Evolutionary conservation across 768 basidiomycete species (phyloP).

Genomic region (Podaxis carcinomalis): DNA sequence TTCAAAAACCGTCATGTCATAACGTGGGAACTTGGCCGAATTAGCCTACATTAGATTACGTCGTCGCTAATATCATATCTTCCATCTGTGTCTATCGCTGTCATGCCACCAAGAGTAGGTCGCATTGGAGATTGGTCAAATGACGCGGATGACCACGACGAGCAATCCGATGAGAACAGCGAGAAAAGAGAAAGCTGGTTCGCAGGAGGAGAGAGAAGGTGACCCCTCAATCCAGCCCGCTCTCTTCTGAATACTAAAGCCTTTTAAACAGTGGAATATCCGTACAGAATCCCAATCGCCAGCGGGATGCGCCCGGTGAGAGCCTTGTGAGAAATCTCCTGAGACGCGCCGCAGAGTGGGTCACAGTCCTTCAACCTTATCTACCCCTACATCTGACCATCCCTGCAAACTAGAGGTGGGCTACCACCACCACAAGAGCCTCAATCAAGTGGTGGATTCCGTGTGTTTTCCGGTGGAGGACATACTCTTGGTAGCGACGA

Average conservation of each 20-base stretch:
- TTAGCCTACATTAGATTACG: neutral
- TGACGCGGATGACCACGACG: slow-evolving; percentile 45
- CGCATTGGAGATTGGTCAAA: slow-evolving; percentile 48
- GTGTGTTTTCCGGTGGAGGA: slow-evolving; percentile 65
- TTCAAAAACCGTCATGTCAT: no score
- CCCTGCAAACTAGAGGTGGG: slow-evolving; percentile 17
- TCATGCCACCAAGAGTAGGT: slow-evolving; percentile 36
- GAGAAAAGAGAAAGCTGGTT: slow-evolving; percentile 70
- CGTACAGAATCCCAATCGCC: slow-evolving; percentile 76
- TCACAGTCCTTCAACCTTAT: slow-evolving; percentile 8
- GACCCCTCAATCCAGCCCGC: neutral
- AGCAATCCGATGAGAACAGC: slow-evolving; percentile 43
- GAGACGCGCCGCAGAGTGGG: slow-evolving; percentile 77
- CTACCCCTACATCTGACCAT: neutral
- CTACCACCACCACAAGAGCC: slow-evolving; percentile 18
- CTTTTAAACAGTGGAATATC: slow-evolving; percentile 67
- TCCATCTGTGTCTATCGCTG: neutral
- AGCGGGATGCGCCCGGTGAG: slow-evolving; percentile 44
- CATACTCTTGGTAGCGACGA: slow-evolving; percentile 89
- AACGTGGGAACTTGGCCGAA: no score
- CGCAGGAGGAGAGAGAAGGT: slow-evolving; percentile 96
- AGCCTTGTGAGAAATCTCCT: slow-evolving; percentile 68
- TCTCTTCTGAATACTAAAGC: neutral
- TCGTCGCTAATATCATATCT: neutral
- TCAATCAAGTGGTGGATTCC: slow-evolving; percentile 7